Evolutionary conservation across 805 yeast species (phyloP).

Genomic region (Candida rishiriensis): DNA sequence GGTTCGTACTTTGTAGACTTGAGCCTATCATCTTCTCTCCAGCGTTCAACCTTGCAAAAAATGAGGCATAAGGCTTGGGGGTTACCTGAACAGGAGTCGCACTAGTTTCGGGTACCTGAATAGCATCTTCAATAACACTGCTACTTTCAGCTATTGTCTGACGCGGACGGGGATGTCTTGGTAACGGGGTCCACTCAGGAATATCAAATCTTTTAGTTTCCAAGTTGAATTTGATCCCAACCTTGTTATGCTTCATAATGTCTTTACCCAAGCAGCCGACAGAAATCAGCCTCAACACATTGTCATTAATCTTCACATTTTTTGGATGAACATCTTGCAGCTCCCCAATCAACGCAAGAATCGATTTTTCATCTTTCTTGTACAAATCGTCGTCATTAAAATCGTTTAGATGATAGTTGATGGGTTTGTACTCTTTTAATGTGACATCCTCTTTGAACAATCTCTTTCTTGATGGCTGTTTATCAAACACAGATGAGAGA

Average conservation of each 20-base stretch:
- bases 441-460: constrained; percentile 63
- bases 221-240: constrained; percentile 27
- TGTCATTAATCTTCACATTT: constrained; percentile 30
- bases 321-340: constrained; percentile 21
- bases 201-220: constrained; percentile 8
- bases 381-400: constrained; percentile 53
- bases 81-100: neutral
- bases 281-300: constrained; percentile 29
- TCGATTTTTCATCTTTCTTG: constrained; percentile 24
- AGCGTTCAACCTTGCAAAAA: too few relatives aligned
- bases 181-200: constrained; percentile 5
- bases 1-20: too few relatives aligned
- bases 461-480: constrained; percentile 44
- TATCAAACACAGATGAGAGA: constrained; percentile 8
- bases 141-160: neutral
- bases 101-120: too few relatives aligned
- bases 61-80: neutral
- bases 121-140: neutral
- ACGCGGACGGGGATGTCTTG: neutral
- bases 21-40: too few relatives aligned
- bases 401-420: constrained; percentile 52
- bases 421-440: constrained; percentile 54
- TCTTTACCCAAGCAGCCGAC: constrained; percentile 30
- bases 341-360: constrained; percentile 32
- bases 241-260: constrained; percentile 23